Conservation (phyloP, 108 stramenopile genomes). For the Pseudonitzschia pungens region DNA sequence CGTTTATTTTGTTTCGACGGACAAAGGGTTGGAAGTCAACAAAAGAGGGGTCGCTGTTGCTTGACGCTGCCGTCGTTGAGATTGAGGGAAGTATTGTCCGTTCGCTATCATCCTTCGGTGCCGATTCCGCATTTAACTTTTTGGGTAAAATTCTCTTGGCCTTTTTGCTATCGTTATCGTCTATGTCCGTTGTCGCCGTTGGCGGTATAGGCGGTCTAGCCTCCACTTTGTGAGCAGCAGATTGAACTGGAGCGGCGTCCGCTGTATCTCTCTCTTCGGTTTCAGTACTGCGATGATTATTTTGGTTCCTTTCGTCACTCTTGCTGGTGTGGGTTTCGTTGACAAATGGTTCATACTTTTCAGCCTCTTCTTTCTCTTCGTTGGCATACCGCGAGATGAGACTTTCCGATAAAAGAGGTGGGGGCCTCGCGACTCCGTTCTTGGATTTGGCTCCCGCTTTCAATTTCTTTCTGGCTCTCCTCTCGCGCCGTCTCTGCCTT, state of each 20-base stretch:
- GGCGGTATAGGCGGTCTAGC: too few species aligned
- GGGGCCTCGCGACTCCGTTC: background rate
- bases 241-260: background rate
- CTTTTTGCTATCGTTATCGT: too few species aligned
- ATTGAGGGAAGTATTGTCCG: background rate
- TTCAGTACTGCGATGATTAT: background rate
- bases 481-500: slow-evolving; percentile 13
- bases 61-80: background rate
- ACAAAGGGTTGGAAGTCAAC: background rate
- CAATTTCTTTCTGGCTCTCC: slow-evolving; percentile 11
- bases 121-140: background rate
- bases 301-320: background rate
- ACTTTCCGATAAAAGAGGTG: background rate
- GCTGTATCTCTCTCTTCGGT: slow-evolving; percentile 4
- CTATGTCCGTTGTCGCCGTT: too few species aligned
- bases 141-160: too few species aligned
- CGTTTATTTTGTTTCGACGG: background rate
- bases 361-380: background rate
- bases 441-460: background rate
- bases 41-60: background rate
- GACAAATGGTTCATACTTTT: background rate
- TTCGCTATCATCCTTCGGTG: background rate
- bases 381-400: background rate
- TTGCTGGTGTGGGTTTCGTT: background rate
- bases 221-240: background rate